Evolutionary conservation across 169 alveolate species (phyloP).

Genomic region (Plasmodium berghei): DNA sequence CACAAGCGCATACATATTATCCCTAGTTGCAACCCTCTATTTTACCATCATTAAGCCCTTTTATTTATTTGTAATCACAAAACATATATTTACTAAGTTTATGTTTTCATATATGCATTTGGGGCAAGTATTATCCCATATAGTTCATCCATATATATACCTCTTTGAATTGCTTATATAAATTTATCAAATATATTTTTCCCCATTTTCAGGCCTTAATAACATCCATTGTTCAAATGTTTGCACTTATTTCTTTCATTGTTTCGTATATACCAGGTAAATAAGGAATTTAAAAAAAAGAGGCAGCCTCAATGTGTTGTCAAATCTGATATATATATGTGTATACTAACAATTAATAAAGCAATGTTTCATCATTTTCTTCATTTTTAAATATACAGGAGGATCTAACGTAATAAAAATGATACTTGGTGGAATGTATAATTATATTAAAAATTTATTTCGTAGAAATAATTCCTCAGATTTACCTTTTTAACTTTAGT

Average conservation of each 20-base stretch:
- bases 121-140: too few relatives aligned
- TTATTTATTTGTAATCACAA: conserved; percentile 50
- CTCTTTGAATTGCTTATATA: not conserved
- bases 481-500: conserved; percentile 50
- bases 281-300: not conserved
- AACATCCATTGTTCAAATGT: conserved; percentile 66
- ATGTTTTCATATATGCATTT: not conserved
- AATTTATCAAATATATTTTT: not conserved
- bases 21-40: conserved; percentile 45
- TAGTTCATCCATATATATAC: not conserved
- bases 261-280: conserved; percentile 75
- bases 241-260: conserved; percentile 69
- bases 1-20: conserved; percentile 68
- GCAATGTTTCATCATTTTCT: too few relatives aligned
- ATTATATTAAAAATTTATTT: conserved; percentile 47
- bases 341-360: too few relatives aligned
- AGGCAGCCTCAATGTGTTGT: not conserved
- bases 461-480: conserved; percentile 68
- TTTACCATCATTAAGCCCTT: conserved; percentile 60
- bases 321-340: not conserved
- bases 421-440: conserved; percentile 18
- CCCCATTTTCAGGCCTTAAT: conserved; percentile 38
- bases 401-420: conserved; percentile 63
- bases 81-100: not conserved
- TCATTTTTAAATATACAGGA: conserved; percentile 10